Evolutionary conservation across 148 eudicot species (phyloP), one percentile per base, ranked within the genome.

Genomic region (Polygonum maritimum): DNA sequence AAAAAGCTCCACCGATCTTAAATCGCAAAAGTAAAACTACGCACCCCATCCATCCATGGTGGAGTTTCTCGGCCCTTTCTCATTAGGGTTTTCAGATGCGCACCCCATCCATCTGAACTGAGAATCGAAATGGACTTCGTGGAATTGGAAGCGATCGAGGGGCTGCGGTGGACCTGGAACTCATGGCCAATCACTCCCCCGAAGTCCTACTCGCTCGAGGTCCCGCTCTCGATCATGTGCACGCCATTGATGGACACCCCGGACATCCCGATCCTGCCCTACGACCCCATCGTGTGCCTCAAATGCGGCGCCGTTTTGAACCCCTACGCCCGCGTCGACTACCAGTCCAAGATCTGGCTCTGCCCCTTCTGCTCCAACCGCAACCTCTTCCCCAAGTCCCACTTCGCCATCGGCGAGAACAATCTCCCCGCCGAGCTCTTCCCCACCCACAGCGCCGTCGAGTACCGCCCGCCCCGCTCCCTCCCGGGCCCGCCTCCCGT

Each of bases 341-440:
- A 92, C 83, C 83, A 75, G 18, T 79, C 94, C 9, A 86, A 86
- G 75, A 87, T 89, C 74, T 95, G 99, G 99, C 80, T 84, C 69
- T 95, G 99, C 88, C 92, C 99, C 38, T 95, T 95, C 82, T 95
- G 99, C 71, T 74, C 83, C 76, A 72, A 78, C 31, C 91, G 79
- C 75, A 90, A 89, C 75, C 79, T 76, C 10, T 95, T 95, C 48
- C 99, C 99, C 0, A 88, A 83, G 38, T 80, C 91, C 0, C 91
- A 94, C 49, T 54, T 82, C 22, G 87, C 82, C 4, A 83, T 90
- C 75, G 89, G 90, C 14, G 97, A 95, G 75, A 82, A 87, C 62
- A 90, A 87, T 60, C 89, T 95, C 7, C 99, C 99, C 0, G 99
- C 99, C 51, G 99, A 95, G 86, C 91, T 95, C 26, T 95, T 88